Conservation (phyloP, 208 protist species). For the Leishmania arabica region DNA sequence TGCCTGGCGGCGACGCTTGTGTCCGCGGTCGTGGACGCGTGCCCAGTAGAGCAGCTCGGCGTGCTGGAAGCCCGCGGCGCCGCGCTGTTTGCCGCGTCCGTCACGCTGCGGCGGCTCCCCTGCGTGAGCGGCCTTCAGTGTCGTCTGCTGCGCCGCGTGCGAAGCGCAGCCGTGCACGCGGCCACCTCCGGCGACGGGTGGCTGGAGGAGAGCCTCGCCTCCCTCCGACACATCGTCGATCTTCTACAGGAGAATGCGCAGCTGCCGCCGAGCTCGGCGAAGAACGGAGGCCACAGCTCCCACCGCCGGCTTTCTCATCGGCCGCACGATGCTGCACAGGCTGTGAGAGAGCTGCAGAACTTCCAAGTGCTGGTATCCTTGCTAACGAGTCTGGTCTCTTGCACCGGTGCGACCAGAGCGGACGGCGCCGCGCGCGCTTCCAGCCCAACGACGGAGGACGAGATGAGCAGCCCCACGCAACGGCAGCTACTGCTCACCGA, state of each 20-base stretch:
- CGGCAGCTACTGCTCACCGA: neutral
- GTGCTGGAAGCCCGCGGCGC: slow-evolving; percentile 26
- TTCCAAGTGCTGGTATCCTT: slow-evolving; percentile 46
- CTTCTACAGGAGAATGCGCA: neutral
- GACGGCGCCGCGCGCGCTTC: neutral
- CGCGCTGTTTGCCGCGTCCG: slow-evolving; percentile 49
- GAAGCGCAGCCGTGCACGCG: slow-evolving; percentile 19
- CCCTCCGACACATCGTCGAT: slow-evolving; percentile 15
- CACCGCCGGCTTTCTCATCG: neutral
- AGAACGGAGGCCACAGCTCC: neutral
- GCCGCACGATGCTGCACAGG: neutral
- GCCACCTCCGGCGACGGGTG: slow-evolving; percentile 15
- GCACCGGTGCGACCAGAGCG: neutral
- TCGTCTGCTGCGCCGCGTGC: slow-evolving; percentile 46
- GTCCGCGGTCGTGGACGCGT: slow-evolving; percentile 27
- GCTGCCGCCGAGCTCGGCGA: neutral
- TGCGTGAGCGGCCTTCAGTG: slow-evolving; percentile 68
- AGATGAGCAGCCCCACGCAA: neutral
- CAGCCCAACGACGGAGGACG: neutral
- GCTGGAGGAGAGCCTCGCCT: slow-evolving; percentile 9
- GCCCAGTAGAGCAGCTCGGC: slow-evolving; percentile 12
- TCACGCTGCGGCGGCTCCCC: slow-evolving; percentile 29
- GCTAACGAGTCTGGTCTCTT: slow-evolving; percentile 44
- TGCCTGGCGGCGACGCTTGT: slow-evolving; percentile 32
- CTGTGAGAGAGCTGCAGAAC: slow-evolving; percentile 32